Base-by-base conservation (phyloP, 140 eudicot genomes). In the Oenanthe javanica region DNA sequence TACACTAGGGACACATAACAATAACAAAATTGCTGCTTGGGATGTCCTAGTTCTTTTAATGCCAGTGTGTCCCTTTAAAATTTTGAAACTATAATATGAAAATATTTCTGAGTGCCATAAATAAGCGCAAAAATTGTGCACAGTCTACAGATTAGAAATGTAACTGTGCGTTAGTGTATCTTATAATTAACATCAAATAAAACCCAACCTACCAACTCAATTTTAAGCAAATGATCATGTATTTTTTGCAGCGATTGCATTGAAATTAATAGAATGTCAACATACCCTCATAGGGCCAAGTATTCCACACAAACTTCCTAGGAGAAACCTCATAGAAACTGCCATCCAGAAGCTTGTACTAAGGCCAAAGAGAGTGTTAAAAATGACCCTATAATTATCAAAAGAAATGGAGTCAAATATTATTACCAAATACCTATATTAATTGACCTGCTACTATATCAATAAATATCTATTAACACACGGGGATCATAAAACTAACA, bases 301-400 rank as follows among this genome's bases (percentile, higher is more conserved):
- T 52, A 83, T 79, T 40, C 89, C 91, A 27, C 86, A 85, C 61
- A 85, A 83, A 73, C 89, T 84, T 77, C 91, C 89, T 25, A 88
- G 86, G 66, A 88, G 89, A 70, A 88, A 88, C 79, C 91, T 88
- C 46, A 82, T 79, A 11, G 82, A 21, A 76, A 88, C 63, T 9
- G 89, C 91, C 91, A 88, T 85, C 87, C 89, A 85, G 72, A 74
- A 85, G 73, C 82, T 88, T 71, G 82, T 81, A 74, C 89, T 81
- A 55, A 88, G 81, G 55, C 91, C 91, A 85, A 88, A 88, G n/a
- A 88, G 83, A 23, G 91, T 79, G 76, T 85, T 88, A 75, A 83
- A 81, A 69, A 85, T 83, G 70, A 83, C 86, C 85, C 89, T 75
- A 11, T 48, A 49, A 63, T 23, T 11, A 63, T 63, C 70, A 9